phyloP scores from a whole-genome alignment of 441 rosid species.

The Metrosideros polymorpha region DNA sequence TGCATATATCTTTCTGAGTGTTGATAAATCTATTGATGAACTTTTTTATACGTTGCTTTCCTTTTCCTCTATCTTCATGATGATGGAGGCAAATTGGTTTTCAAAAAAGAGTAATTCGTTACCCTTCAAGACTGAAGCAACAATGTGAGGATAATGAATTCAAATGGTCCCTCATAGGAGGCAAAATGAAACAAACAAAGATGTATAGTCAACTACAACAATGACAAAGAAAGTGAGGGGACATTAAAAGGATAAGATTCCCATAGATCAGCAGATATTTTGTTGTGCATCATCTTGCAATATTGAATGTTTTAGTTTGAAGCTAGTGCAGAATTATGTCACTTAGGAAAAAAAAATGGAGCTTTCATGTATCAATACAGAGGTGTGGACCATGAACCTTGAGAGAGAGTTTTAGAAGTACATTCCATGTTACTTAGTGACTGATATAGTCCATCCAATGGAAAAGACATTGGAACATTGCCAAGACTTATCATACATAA shows the following conservation, averaged over 20 bases:
- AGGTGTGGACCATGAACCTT: not conserved
- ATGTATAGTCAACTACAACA: not conserved
- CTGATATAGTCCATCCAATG: not conserved
- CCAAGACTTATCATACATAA: too few relatives aligned
- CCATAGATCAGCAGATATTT: not conserved
- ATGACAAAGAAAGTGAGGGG: not conserved
- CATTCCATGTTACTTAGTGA: not conserved
- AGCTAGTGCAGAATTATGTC: not conserved
- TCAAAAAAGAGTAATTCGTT: not conserved
- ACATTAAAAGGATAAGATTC: conserved; percentile 6
- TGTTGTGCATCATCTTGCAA: not conserved
- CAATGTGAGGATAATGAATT: not conserved
- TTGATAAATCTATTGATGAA: conserved; percentile 10
- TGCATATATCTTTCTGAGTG: conserved; percentile 10
- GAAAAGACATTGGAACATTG: not conserved
- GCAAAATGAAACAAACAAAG: not conserved
- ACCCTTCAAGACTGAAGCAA: too few relatives aligned
- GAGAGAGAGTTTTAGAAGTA: not conserved
- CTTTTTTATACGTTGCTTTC: not conserved
- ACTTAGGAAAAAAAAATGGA: not conserved
- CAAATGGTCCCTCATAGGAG: not conserved
- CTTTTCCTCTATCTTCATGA: not conserved
- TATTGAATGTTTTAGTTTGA: not conserved
- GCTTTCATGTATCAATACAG: not conserved
- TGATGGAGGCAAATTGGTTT: not conserved